Evolutionary conservation across 345 rosid species (phyloP), one percentile per base, ranked within the genome.

Genomic region (Cardiospermum halicacabum): DNA sequence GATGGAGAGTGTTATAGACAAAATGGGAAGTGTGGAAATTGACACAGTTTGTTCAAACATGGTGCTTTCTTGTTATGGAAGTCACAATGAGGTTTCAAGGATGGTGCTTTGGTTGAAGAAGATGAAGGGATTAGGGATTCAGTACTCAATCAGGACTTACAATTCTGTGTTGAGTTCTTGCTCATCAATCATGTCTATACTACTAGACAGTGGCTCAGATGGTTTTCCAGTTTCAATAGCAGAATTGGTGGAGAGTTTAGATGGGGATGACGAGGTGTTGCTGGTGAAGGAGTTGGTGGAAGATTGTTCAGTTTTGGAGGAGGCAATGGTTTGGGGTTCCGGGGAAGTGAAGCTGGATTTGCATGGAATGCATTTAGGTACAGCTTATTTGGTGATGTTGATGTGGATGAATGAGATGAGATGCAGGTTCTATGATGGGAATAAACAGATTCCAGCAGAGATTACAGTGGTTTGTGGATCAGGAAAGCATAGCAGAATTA

Each of bases 31-130:
- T 11, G 73, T 62, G 69, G 90, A 19, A 56, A 72, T 83, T 22
- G 98, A 93, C 71, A 85, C 86, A 0, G 78, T 86, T 43, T 82
- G 89, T 69, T 80, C 86, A 11, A 93, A 88, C 49, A 88, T 93
- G 97, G 71, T 90, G 69, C 85, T 93, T 32, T 81, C 96, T 3
- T 88, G 92, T 2, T 89, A 84, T 50, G 96, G 98, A 66, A 78
- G 78, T 70, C 84, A 78, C 49, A 55, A 60, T 7, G 82, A 84
- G 24, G 84, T 88, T 58, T 55, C 83, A 2, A 67, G 69, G 55
- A 88, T 92, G 89, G 74, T 74, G 60, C 64, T 69, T 45, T 92
- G 96, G 96, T 73, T 89, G 60, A 69, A 48, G 71, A 83, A 77
- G 66, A 72, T 86, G 81, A 92, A 80, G 67, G 36, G 4, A 26